Percentiles rank a stretch among this genome's conserved stretches.
phyloP scores from a whole-genome alignment of 805 yeast species.

The Yamadazyma kitorensis region DNA sequence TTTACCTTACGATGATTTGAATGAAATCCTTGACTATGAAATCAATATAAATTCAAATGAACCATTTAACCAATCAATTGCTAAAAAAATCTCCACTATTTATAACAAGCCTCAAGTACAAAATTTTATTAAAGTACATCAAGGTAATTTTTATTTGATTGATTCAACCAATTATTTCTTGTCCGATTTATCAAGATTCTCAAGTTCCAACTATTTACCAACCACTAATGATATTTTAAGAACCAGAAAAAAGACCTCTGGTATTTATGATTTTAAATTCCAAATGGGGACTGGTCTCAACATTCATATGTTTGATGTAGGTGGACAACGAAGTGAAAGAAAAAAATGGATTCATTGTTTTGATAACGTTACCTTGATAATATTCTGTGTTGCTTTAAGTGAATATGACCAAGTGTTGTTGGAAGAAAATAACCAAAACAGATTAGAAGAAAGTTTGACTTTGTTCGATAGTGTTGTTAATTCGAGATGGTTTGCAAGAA shows the following conservation, averaged over 20 bases:
- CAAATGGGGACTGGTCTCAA: constrained; percentile 57
- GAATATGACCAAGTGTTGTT: constrained; percentile 86
- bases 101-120: constrained; percentile 60
- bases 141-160: constrained; percentile 73
- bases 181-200: constrained; percentile 60
- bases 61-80: constrained; percentile 49
- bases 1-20: constrained; percentile 37
- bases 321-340: constrained; percentile 94
- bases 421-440: constrained; percentile 72
- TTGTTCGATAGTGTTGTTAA: constrained; percentile 88
- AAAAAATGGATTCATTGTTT: constrained; percentile 97
- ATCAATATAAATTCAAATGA: constrained; percentile 53
- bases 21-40: constrained; percentile 44
- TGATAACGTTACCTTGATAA: constrained; percentile 84
- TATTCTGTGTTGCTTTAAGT: constrained; percentile 86
- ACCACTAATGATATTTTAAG: constrained; percentile 74
- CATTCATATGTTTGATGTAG: constrained; percentile 69
- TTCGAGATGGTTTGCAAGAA: constrained; percentile 87
- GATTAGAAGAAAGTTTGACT: constrained; percentile 78
- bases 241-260: constrained; percentile 89
- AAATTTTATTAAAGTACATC: constrained; percentile 53
- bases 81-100: constrained; percentile 46
- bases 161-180: constrained; percentile 84
- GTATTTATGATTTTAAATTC: constrained; percentile 81
- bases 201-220: constrained; percentile 62